These are phyloP conservation scores for Mrakia hoshinonis DNA, from an alignment of 768 basidiomycete genomes.

Conservation along the genomic window DNA sequence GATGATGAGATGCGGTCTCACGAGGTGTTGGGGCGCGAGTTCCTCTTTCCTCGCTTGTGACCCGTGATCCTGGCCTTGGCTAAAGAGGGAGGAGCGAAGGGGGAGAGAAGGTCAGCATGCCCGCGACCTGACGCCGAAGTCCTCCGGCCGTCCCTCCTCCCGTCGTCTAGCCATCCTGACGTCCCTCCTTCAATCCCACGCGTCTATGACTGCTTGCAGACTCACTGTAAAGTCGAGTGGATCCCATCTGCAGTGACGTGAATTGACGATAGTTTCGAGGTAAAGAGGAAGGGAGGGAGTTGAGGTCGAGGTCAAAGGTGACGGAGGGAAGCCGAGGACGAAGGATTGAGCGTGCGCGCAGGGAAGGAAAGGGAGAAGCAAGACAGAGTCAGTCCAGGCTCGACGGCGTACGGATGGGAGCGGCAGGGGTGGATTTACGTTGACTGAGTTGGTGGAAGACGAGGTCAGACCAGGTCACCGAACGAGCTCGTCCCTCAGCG, in stretches of 20 bases:
- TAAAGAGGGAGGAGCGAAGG: background rate
- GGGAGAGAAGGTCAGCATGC: background rate
- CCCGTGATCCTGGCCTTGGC: conserved; percentile 91
- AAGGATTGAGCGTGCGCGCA: background rate
- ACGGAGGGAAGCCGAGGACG: background rate
- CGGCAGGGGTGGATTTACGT: background rate
- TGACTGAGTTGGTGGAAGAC: background rate
- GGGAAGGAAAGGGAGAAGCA: background rate
- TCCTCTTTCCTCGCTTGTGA: conserved; percentile 97
- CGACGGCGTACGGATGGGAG: background rate
- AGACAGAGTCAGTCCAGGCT: background rate
- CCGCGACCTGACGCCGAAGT: background rate
- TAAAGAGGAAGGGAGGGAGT: background rate
- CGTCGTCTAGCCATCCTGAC: background rate
- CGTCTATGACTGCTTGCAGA: background rate
- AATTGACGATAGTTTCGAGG: background rate
- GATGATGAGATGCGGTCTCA: background rate
- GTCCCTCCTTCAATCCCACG: background rate
- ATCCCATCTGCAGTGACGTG: conserved; percentile 22
- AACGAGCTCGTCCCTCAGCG: no score
- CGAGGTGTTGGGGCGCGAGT: conserved; percentile 89
- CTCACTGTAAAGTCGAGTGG: conserved; percentile 31
- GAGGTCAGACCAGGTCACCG: no score
- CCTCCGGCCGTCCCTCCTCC: background rate
- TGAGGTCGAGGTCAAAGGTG: conserved; percentile 6